These are phyloP conservation scores for Tolypocladium amazonense DNA, from an alignment of 2,329 filamentous ascomycete species.

Conservation along the genomic window DNA sequence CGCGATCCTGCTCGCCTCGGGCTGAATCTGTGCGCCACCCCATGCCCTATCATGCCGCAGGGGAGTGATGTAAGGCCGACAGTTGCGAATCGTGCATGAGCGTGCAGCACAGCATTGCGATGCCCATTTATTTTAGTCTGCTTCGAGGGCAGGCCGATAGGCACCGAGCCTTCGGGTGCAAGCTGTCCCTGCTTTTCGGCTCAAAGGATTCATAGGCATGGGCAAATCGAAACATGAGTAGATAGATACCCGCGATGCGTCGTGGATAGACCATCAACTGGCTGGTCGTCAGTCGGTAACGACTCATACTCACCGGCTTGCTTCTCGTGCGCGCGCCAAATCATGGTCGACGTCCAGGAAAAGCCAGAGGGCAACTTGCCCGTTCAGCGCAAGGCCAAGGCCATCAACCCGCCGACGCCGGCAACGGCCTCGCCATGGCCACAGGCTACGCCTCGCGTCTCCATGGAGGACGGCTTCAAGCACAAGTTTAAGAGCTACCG, in stretches of 20 bases:
- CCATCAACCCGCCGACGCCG: neutral
- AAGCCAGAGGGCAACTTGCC: neutral
- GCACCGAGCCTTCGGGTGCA: neutral
- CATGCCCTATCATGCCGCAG: neutral
- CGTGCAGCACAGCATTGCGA: neutral
- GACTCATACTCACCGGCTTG: neutral
- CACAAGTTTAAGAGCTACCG: slow-evolving; percentile 22
- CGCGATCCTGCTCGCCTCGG: neutral
- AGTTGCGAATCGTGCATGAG: neutral
- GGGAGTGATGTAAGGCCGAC: neutral
- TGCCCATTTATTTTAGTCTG: no score
- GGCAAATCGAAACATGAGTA: neutral
- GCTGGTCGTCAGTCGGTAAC: neutral
- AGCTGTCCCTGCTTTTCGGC: neutral
- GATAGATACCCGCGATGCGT: neutral
- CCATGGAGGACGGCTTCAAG: slow-evolving; percentile 3
- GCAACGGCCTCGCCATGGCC: neutral
- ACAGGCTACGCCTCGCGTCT: neutral
- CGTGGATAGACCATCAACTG: neutral
- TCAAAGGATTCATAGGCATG: neutral
- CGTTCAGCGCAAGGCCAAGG: neutral
- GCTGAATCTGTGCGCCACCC: neutral
- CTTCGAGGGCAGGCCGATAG: neutral
- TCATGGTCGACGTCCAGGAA: neutral
- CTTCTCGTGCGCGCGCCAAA: neutral